Percentiles rank a stretch among this genome's conserved stretches.
These are phyloP conservation scores for Debaryomyces subglobosus DNA, from an alignment of 1,139 yeast species.

Conservation along the genomic window DNA sequence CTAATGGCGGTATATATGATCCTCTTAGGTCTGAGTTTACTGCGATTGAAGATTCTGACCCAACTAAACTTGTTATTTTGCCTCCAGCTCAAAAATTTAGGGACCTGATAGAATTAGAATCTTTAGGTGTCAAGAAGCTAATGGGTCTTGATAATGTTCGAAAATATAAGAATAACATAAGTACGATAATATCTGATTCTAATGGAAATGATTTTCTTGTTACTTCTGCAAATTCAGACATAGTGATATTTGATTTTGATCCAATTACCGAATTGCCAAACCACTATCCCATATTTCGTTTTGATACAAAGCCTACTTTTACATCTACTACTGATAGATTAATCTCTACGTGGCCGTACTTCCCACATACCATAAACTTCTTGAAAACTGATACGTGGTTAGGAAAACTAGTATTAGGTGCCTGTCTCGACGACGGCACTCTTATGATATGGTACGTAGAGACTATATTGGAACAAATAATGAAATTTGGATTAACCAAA, in stretches of 20 bases:
- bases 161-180: conserved; percentile 42
- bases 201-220: conserved; percentile 26
- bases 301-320: conserved; percentile 44
- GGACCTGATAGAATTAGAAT: conserved; percentile 28
- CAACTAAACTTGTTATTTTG: conserved; percentile 25
- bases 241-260: conserved; percentile 33
- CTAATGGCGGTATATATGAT: conserved; percentile 20
- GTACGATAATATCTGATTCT: conserved; percentile 19
- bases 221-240: conserved; percentile 32
- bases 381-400: conserved; percentile 30
- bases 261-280: conserved; percentile 27
- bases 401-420: conserved; percentile 42
- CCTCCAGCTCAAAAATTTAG: conserved; percentile 38
- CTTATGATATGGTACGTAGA: conserved; percentile 47
- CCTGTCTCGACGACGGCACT: conserved; percentile 62
- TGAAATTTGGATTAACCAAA: conserved; percentile 12
- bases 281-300: conserved; percentile 26
- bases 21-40: conserved; percentile 19
- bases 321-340: conserved; percentile 42
- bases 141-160: conserved; percentile 23
- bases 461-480: conserved; percentile 24
- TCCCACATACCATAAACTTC: conserved; percentile 62
- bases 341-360: conserved; percentile 51
- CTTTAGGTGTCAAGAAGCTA: conserved; percentile 26
- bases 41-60: conserved; percentile 21